Evolutionary conservation across 352 stramenopile species (phyloP), one percentile per base, ranked within the genome.

Genomic region (Globisporangium takayamanum): DNA sequence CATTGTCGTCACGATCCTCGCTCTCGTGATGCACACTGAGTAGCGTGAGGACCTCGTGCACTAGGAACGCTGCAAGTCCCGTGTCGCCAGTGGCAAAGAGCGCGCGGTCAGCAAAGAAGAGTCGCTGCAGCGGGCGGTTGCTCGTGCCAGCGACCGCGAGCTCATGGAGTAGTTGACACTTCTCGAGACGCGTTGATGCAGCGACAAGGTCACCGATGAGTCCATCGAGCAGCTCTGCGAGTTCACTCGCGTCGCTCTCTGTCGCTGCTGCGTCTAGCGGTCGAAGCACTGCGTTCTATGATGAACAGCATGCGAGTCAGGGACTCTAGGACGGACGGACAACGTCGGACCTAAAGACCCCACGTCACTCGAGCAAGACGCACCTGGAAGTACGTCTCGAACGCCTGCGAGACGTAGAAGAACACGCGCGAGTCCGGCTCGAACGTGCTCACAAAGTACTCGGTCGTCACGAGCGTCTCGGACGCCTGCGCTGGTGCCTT

Each of bases 371-470:
- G 36, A 48, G 18, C 8, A 15, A 15, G 54, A 66, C 62, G 33
- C 51, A 83, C 72, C 68, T 88, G 76, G 46, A 85, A 83, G 33
- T 78, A 54, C 28, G 74, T 54, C 16, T 59, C 56, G 55, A 78
- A 62, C 0, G 71, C 67, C 5, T 71, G 59, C 54, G 60, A 64
- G 18, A 89, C 55, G n/a, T 75, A 73, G 63, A 78, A 84, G 39
- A 83, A 83, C 41, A 80, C 64, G 20, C 77, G 68, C n/a, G 79
- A 83, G 2, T 71, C 63, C 3, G 74, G 74, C 54, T 89, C 79
- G 51, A 89, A 87, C 5, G 76, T 89, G n/a, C 70, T 72, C 36
- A 89, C 66, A 47, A 75, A 80, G 57, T 72, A 59, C 53, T 76
- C 62, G 3, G 57, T 51, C 16, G 30, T 5, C 15, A 20, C 37